Evolutionary conservation across 305 asterid species (phyloP).

Genomic region (Solanum hybrid): DNA sequence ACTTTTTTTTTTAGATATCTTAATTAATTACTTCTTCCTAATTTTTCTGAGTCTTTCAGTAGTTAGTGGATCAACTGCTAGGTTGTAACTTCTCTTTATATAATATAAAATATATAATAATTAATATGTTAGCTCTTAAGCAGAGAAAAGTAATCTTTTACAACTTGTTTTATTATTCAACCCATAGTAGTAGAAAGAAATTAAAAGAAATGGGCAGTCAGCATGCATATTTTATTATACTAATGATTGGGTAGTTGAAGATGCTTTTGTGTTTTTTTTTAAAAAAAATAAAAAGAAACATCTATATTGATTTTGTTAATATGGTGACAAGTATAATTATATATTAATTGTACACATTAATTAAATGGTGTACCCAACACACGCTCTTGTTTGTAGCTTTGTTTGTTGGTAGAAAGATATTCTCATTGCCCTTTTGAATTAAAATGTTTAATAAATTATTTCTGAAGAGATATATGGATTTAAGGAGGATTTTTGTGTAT

Average conservation of each 20-base stretch:
- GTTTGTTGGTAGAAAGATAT: constrained; percentile 33
- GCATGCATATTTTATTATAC: constrained; percentile 10
- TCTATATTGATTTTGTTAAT: neutral
- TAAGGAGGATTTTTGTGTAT: neutral
- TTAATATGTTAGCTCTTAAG: neutral
- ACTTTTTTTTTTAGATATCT: neutral
- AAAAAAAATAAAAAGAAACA: neutral
- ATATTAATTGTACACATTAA: neutral
- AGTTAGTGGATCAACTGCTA: neutral
- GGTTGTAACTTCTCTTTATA: neutral
- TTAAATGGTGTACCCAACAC: constrained; percentile 4
- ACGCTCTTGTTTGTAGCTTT: constrained; percentile 5
- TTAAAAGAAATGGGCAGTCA: neutral
- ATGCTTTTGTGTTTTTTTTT: neutral
- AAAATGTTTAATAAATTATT: neutral
- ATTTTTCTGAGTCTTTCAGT: neutral
- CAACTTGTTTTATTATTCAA: neutral
- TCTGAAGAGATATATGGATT: neutral
- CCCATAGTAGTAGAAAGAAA: neutral
- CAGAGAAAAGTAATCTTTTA: neutral
- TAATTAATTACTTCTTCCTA: neutral
- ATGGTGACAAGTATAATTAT: neutral
- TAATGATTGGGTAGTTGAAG: constrained; percentile 50
- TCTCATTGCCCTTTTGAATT: constrained; percentile 12
- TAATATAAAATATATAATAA: neutral